Evolutionary conservation across 768 basidiomycete species (phyloP).

Genomic region (Auriscalpium microsporum): DNA sequence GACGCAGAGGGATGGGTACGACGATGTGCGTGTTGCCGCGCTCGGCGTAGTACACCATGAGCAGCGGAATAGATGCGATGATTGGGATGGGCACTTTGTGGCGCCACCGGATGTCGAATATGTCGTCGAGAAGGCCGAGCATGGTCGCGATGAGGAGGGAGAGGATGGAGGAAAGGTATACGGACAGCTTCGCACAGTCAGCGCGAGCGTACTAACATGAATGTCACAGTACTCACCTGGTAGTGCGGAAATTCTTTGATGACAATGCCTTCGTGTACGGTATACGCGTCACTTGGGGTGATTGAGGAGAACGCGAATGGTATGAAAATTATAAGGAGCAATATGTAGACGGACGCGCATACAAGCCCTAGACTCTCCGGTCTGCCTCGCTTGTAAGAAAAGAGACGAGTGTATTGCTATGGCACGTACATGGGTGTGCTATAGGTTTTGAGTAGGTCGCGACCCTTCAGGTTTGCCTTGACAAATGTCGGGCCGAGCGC

Average conservation of each 20-base stretch:
- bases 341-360: constrained; percentile 82
- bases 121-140: constrained; percentile 92
- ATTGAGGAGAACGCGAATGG: constrained; percentile 88
- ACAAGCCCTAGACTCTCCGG: constrained; percentile 93
- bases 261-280: constrained; percentile 51
- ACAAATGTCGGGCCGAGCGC: constrained; percentile 73
- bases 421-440: constrained; percentile 55
- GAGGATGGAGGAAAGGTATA: constrained; percentile 90
- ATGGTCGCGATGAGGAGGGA: constrained; percentile 88
- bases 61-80: constrained; percentile 87
- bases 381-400: constrained; percentile 31
- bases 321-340: constrained; percentile 83
- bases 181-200: constrained; percentile 53
- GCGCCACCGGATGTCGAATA: constrained; percentile 98
- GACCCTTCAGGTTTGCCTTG: constrained; percentile 74
- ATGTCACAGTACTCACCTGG: constrained; percentile 38
- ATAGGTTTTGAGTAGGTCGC: constrained; percentile 81
- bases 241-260: constrained; percentile 70
- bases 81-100: constrained; percentile 97
- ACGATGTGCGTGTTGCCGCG: constrained; percentile 90
- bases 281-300: constrained; percentile 39
- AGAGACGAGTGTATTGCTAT: neutral
- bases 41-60: constrained; percentile 96
- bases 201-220: neutral
- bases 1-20: constrained; percentile 75